Evolutionary conservation across 2,329 filamentous ascomycete species (phyloP).

Genomic region (Macrophomina tecta): DNA sequence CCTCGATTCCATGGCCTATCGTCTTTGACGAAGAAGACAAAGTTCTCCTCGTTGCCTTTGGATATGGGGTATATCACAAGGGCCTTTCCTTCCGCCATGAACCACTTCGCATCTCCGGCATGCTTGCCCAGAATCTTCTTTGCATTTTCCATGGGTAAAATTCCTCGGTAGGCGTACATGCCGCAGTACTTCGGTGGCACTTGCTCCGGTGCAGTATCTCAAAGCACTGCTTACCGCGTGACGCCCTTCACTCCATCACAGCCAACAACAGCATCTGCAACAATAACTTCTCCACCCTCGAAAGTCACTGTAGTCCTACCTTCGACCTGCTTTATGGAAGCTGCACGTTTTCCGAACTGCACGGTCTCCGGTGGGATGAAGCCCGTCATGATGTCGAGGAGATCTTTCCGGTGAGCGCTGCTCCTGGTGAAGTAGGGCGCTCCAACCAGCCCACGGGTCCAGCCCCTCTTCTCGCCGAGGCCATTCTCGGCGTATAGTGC

Average conservation of each 20-base stretch:
- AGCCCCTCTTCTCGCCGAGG: conserved; percentile 46
- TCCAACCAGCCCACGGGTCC: conserved; percentile 46
- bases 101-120: conserved; percentile 40
- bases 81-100: conserved; percentile 33
- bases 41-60: conserved; percentile 33
- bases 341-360: conserved; percentile 38
- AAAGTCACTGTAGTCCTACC: conserved; percentile 46
- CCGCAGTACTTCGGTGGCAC: conserved; percentile 35
- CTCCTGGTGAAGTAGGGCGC: conserved; percentile 47
- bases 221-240: conserved; percentile 29
- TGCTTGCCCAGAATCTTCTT: conserved; percentile 44
- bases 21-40: conserved; percentile 36
- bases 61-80: conserved; percentile 37
- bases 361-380: conserved; percentile 42
- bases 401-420: conserved; percentile 50
- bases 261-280: conserved; percentile 37
- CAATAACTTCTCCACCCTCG: conserved; percentile 42
- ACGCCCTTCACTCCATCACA: conserved; percentile 16
- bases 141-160: conserved; percentile 45
- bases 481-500: conserved; percentile 49
- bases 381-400: conserved; percentile 57
- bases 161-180: conserved; percentile 39
- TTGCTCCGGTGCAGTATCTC: conserved; percentile 32
- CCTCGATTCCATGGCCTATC: conserved; percentile 29
- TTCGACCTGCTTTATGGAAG: conserved; percentile 40